Evolutionary conservation across 768 basidiomycete genomes (phyloP), one percentile per base, ranked within the genome.

Genomic region (Cystofilobasidium capitatum): DNA sequence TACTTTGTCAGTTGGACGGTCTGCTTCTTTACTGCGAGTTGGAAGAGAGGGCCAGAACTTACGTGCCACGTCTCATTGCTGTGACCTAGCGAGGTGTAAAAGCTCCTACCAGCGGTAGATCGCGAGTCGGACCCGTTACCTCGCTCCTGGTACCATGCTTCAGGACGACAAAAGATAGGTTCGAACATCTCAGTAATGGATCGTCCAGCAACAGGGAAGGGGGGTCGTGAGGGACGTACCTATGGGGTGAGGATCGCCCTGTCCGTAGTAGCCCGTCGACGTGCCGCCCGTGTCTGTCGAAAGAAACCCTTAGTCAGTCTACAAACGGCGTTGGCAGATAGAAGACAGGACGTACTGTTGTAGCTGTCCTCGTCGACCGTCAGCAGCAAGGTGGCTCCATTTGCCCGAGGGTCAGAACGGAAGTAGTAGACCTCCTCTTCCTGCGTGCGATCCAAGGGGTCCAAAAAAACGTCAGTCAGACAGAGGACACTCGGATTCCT

Each of bases 1-100:
- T 61, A 72, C 71, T 74, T 51, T 40, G 40, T 20, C 14, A 26
- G 12, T 20, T 14, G 63, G 40, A 9, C 57, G 64, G 70, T 66
- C 42, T 62, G 26, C 54, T 37, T 49, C 33, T 58, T 40, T 35
- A 54, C 29, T 44, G 51, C 31, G 24, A 57, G 44, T 20, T n/a
- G 29, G 58, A 22, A 57, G 20, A 24, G 31, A 17, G 39, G 22
- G 17, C 45, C 62, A 42, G 16, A 54, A 76, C 81, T 65, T 62
- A 85, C 87, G 78, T 82, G 77, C 88, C 88, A 89, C 37, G 87
- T 89, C 72, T 87, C 84, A 72, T 84, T 85, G 62, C 84, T 77
- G 74, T 93, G 90, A 0, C 89, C 89, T 0, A 91, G 81, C 70
- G 84, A 81, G 0, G 90, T 91, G 75, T 89, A 91, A 79, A 88